Evolutionary conservation across 225 moss, liverwort and hornwort genomes (phyloP).

Genomic region (Marchantia polymorpha): DNA sequence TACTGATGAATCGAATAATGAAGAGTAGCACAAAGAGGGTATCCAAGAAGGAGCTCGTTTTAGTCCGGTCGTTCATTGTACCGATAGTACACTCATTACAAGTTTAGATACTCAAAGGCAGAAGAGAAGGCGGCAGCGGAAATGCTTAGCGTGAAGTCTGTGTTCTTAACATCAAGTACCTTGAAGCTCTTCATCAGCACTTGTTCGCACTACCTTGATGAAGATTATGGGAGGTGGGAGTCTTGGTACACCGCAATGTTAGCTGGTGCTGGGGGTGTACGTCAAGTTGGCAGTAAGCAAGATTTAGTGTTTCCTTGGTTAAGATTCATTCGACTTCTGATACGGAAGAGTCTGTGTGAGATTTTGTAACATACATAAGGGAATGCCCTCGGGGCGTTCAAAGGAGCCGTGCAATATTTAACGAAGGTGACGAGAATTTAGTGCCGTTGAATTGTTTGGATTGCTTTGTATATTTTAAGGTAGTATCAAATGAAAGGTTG

Average conservation of each 20-base stretch:
- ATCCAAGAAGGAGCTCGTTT: neutral
- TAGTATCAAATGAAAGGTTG: too few species aligned
- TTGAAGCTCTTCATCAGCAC: neutral
- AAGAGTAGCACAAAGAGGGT: conserved; percentile 10
- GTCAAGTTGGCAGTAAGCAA: neutral
- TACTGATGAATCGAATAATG: conserved; percentile 11
- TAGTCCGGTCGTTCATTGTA: neutral
- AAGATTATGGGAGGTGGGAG: neutral
- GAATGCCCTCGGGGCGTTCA: neutral
- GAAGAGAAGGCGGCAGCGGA: neutral
- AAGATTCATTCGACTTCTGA: neutral
- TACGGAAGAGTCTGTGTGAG: neutral
- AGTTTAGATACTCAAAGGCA: neutral
- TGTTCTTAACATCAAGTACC: neutral
- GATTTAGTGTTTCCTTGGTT: neutral
- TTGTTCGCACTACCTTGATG: neutral
- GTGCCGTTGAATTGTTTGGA: too few species aligned
- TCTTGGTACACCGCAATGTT: neutral
- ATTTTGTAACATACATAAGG: conserved; percentile 3
- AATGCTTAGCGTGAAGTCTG: neutral
- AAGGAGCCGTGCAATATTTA: neutral
- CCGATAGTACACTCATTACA: too few species aligned
- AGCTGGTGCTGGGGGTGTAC: neutral
- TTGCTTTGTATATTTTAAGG: too few species aligned
- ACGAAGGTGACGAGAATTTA: neutral